Conservation (phyloP, 371 early-diverging fungal genomes). For the Syncephalastrum monosporum region DNA sequence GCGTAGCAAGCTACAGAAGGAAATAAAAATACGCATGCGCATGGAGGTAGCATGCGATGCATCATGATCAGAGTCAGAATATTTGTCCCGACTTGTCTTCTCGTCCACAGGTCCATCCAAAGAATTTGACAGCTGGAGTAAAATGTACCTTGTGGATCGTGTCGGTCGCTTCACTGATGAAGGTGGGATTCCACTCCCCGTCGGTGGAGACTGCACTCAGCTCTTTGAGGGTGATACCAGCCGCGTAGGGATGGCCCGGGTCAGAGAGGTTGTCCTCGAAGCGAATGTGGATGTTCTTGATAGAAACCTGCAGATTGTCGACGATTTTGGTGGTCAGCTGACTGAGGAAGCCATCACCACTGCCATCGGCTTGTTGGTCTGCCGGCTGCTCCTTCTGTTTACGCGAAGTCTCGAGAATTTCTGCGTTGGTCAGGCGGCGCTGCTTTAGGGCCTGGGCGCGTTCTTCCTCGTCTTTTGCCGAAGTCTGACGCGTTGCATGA, state of each 20-base stretch:
- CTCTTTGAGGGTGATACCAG: conserved; percentile 77
- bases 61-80: too few species aligned
- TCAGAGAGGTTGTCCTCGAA: conserved; percentile 77
- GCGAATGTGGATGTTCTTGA: conserved; percentile 84
- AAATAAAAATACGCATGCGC: neutral
- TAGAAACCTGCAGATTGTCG: conserved; percentile 86
- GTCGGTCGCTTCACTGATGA: conserved; percentile 62
- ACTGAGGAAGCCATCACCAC: conserved; percentile 59
- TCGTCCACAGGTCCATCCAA: too few species aligned
- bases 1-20: conserved; percentile 50
- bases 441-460: conserved; percentile 79
- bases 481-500: conserved; percentile 20
- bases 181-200: conserved; percentile 69
- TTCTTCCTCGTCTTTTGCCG: conserved; percentile 78
- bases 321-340: conserved; percentile 81
- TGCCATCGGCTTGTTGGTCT: conserved; percentile 52
- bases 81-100: too few species aligned
- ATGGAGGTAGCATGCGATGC: too few species aligned
- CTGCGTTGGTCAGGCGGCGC: conserved; percentile 79
- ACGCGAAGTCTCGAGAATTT: conserved; percentile 54
- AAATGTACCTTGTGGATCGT: conserved; percentile 65
- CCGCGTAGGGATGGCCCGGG: conserved; percentile 68
- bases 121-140: neutral
- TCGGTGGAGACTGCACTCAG: conserved; percentile 84
- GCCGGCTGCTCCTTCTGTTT: conserved; percentile 53